A percentile compares a stretch with the other conserved stretches of the same genome.
Evolutionary conservation across 306 rosid genomes (phyloP).

Genomic region (Cicer chorassanicum): DNA sequence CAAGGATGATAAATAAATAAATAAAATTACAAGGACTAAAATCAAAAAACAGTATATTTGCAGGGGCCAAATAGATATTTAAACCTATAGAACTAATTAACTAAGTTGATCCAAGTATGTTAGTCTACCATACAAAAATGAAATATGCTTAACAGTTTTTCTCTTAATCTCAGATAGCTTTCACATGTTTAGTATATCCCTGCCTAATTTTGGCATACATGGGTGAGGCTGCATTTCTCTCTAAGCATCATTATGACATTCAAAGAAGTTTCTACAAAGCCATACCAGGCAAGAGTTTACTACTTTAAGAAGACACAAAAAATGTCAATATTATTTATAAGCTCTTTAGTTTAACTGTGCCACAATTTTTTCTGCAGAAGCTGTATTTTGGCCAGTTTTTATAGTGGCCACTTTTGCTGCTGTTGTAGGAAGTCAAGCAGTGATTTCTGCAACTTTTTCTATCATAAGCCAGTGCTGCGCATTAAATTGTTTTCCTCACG

Average conservation of each 20-base stretch:
- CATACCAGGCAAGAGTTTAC: slow-evolving; percentile 49
- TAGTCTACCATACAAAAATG: neutral
- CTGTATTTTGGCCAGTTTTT: slow-evolving; percentile 55
- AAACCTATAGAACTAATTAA: neutral
- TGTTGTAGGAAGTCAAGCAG: slow-evolving; percentile 51
- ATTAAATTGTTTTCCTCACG: slow-evolving; percentile 46
- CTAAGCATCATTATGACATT: slow-evolving; percentile 61
- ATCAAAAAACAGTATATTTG: too few species aligned
- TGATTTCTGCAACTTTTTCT: slow-evolving; percentile 51
- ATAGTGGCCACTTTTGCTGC: slow-evolving; percentile 50
- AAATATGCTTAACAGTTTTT: slow-evolving; percentile 20
- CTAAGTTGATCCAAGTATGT: neutral
- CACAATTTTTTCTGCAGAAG: slow-evolving; percentile 42
- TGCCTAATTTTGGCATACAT: slow-evolving; percentile 83
- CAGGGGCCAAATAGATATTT: too few species aligned
- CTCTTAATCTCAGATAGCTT: slow-evolving; percentile 68
- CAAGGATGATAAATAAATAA: too few species aligned
- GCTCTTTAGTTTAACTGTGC: slow-evolving; percentile 14
- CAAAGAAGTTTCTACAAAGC: slow-evolving; percentile 64
- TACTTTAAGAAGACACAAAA: neutral
- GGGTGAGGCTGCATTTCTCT: slow-evolving; percentile 93
- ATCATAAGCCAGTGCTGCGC: slow-evolving; percentile 49
- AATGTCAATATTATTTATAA: slow-evolving; percentile 22
- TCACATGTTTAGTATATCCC: slow-evolving; percentile 85
- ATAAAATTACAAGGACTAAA: too few species aligned